Evolutionary conservation across 208 protist genomes (phyloP).

Genomic region (Porcisia hertigi): DNA sequence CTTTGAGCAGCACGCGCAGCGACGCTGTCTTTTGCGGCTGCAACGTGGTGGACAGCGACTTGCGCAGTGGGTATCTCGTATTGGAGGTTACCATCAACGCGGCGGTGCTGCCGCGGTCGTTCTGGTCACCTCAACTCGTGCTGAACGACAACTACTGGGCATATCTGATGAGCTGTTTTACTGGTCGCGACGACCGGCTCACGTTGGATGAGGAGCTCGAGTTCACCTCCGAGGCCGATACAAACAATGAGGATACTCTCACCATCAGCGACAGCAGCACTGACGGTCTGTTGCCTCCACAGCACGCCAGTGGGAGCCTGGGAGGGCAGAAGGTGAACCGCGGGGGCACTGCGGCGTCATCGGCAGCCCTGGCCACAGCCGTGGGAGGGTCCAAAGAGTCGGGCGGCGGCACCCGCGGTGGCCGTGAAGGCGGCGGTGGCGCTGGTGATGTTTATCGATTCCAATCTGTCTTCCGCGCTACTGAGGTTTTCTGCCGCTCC

Average conservation of each 20-base stretch:
- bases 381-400: background rate
- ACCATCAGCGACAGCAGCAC: slow-evolving; percentile 3
- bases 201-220: slow-evolving; percentile 17
- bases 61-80: slow-evolving; percentile 69
- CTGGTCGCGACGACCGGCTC: slow-evolving; percentile 50
- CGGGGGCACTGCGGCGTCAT: background rate
- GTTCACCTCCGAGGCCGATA: background rate
- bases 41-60: slow-evolving; percentile 80
- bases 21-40: slow-evolving; percentile 54
- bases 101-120: slow-evolving; percentile 26
- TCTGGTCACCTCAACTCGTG: slow-evolving; percentile 33
- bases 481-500: slow-evolving; percentile 63
- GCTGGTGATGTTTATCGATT: slow-evolving; percentile 36
- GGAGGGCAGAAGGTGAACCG: background rate
- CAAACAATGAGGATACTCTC: slow-evolving; percentile 1
- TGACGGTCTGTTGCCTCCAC: background rate
- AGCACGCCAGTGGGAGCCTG: background rate
- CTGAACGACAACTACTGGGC: slow-evolving; percentile 42
- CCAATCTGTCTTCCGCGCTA: slow-evolving; percentile 53
- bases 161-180: slow-evolving; percentile 63
- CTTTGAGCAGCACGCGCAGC: slow-evolving; percentile 16
- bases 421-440: slow-evolving; percentile 1
- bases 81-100: slow-evolving; percentile 57
- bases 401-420: slow-evolving; percentile 6
- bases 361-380: background rate